Evolutionary conservation across 495 filamentous ascomycete genomes (phyloP).

Genomic region (Penicillium simplicissimum): DNA sequence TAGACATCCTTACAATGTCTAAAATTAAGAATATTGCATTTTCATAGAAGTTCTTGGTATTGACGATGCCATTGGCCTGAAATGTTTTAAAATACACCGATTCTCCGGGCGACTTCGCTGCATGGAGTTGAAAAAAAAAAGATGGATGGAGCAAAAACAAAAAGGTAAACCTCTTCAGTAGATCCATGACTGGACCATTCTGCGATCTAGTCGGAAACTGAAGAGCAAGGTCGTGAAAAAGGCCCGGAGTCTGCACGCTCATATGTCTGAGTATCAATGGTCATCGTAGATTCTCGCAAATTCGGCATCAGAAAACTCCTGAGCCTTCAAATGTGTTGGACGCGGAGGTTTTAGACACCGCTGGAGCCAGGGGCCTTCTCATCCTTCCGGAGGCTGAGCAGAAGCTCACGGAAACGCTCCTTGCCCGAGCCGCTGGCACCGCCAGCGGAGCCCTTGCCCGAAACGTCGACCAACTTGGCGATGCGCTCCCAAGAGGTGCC

Average conservation of each 20-base stretch:
- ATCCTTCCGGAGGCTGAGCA: constrained; percentile 88
- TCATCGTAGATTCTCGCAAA: constrained; percentile 2
- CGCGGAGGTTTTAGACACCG: constrained; percentile 37
- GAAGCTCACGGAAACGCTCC: constrained; percentile 89
- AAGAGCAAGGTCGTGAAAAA: constrained; percentile 13
- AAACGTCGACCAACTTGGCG: constrained; percentile 92
- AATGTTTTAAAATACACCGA: constrained; percentile 36
- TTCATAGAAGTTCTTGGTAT: constrained; percentile 21
- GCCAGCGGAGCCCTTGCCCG: constrained; percentile 84
- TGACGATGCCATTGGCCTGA: constrained; percentile 31
- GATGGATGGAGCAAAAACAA: not conserved
- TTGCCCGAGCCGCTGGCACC: constrained; percentile 88
- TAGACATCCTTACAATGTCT: not conserved
- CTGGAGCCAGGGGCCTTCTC: constrained; percentile 84
- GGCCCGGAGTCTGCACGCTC: not conserved
- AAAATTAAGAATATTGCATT: not conserved
- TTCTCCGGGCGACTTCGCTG: constrained; percentile 29
- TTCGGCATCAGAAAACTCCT: constrained; percentile 8
- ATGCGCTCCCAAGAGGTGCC: constrained; percentile 99
- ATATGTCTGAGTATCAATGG: constrained; percentile 6
- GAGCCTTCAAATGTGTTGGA: not conserved
- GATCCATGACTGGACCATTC: constrained; percentile 1
- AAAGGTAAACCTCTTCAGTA: constrained; percentile 17
- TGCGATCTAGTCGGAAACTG: constrained; percentile 5
- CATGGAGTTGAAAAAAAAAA: constrained; percentile 31